Percentiles rank a stretch among this genome's conserved stretches.
Evolutionary conservation across 148 eudicot genomes (phyloP).

Genomic region (Cornus suecica): DNA sequence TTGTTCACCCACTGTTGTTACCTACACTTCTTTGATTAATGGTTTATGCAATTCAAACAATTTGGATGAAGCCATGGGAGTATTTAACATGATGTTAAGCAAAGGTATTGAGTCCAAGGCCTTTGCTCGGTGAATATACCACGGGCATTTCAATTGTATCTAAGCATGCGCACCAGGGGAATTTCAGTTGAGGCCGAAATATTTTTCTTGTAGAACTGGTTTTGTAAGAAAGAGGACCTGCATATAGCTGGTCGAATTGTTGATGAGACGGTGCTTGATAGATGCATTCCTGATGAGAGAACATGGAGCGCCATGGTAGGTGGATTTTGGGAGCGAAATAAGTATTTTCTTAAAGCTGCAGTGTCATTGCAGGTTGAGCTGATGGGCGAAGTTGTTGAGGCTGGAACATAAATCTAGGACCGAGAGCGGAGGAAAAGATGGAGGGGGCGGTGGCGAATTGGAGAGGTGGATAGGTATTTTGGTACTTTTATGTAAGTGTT

Average conservation of each 20-base stretch:
- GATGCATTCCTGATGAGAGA: conserved; percentile 68
- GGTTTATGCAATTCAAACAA: conserved; percentile 65
- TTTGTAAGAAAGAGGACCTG: conserved; percentile 61
- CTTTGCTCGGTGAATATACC: conserved; percentile 46
- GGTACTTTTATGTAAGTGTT: too few species aligned
- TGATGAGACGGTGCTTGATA: conserved; percentile 79
- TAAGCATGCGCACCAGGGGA: conserved; percentile 74
- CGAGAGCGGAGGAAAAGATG: too few species aligned
- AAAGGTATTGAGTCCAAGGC: conserved; percentile 61
- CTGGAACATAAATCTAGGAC: conserved; percentile 6
- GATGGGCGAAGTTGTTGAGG: conserved; percentile 19
- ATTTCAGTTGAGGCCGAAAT: conserved; percentile 68
- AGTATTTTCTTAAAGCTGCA: conserved; percentile 46
- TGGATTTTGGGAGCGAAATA: conserved; percentile 55
- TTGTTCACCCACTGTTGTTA: conserved; percentile 74
- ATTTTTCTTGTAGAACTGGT: conserved; percentile 48
- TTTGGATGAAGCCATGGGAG: conserved; percentile 50
- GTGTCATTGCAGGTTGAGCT: conserved; percentile 35
- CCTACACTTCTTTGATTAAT: conserved; percentile 68
- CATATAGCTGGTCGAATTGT: conserved; percentile 55
- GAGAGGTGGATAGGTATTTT: too few species aligned
- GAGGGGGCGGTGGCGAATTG: too few species aligned
- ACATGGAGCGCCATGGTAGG: conserved; percentile 51
- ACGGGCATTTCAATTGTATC: conserved; percentile 65
- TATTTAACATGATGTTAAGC: conserved; percentile 59